Percentiles rank a stretch among this genome's conserved stretches.
Evolutionary conservation across 768 basidiomycete species (phyloP).

Genomic region (Lactifluus echinatus): DNA sequence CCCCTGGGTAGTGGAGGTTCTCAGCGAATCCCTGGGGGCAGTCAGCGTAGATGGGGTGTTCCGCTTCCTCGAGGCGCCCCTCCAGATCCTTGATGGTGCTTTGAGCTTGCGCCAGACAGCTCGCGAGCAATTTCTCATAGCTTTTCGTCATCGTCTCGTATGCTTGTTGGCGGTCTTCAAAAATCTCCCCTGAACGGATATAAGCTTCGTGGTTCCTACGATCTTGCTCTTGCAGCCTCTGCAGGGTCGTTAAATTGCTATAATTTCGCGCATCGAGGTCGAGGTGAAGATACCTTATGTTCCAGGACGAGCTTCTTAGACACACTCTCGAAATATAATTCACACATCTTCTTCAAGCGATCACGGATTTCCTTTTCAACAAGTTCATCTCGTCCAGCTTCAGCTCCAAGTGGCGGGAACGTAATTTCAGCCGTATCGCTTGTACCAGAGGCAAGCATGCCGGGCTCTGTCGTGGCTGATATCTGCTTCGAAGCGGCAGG

Average conservation of each 20-base stretch:
- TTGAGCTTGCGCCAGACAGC: constrained; percentile 87
- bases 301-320: constrained; percentile 88
- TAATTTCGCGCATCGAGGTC: not conserved
- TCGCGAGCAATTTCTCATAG: constrained; percentile 85
- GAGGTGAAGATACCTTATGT: constrained; percentile 57
- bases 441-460: constrained; percentile 38
- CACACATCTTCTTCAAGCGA: constrained; percentile 87
- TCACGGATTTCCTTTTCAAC: constrained; percentile 82
- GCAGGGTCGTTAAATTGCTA: not conserved
- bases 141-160: constrained; percentile 98
- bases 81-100: too few relatives aligned
- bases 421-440: constrained; percentile 31
- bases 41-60: too few relatives aligned
- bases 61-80: too few relatives aligned
- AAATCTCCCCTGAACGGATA: constrained; percentile 97
- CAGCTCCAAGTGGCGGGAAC: constrained; percentile 19
- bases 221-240: constrained; percentile 97
- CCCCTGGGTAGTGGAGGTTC: too few relatives aligned
- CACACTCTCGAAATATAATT: constrained; percentile 87
- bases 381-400: constrained; percentile 57
- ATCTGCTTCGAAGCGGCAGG: constrained; percentile 49
- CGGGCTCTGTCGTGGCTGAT: constrained; percentile 44
- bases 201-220: constrained; percentile 97
- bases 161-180: constrained; percentile 96
- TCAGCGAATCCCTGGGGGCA: too few relatives aligned